phyloP scores from a whole-genome alignment of 2,329 filamentous ascomycete species.

The Mycosphaerella sp. region DNA sequence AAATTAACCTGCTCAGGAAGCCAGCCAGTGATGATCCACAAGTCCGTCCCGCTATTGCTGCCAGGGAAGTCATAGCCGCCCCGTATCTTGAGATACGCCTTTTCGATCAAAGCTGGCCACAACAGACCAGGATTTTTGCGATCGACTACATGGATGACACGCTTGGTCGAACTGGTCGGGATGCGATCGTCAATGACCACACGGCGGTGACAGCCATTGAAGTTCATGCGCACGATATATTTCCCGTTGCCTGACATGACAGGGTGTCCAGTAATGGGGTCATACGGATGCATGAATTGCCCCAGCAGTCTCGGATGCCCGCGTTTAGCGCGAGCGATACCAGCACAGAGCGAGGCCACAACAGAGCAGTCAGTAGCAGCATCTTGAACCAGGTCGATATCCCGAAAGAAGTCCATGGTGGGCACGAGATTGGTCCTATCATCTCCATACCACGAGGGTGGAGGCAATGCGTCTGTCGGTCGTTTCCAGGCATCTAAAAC shows the following conservation, averaged over 20 bases:
- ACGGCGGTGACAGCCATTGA: conserved; percentile 86
- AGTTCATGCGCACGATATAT: conserved; percentile 87
- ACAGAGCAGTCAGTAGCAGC: conserved; percentile 95
- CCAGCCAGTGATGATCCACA: conserved; percentile 92
- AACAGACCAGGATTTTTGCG: conserved; percentile 71
- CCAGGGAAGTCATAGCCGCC: conserved; percentile 97
- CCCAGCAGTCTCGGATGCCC: conserved; percentile 66
- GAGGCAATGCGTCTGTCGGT: conserved; percentile 59
- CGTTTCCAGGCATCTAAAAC: conserved; percentile 83
- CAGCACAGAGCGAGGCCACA: conserved; percentile 87
- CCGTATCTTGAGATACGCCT: conserved; percentile 90
- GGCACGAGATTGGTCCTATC: conserved; percentile 34
- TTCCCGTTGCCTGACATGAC: conserved; percentile 70
- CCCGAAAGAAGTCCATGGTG: conserved; percentile 52
- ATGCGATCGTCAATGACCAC: conserved; percentile 86
- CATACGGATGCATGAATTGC: conserved; percentile 68
- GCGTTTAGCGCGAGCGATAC: conserved; percentile 61
- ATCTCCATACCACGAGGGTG: conserved; percentile 35
- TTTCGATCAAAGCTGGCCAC: conserved; percentile 91
- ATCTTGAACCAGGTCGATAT: conserved; percentile 86
- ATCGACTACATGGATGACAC: conserved; percentile 81
- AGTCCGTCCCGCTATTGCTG: conserved; percentile 91
- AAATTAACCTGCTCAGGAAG: conserved; percentile 93
- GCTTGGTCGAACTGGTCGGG: conserved; percentile 65
- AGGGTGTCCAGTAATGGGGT: conserved; percentile 53